These are phyloP conservation scores for Phytophthora aleatoria DNA, from an alignment of 352 stramenopile species.

Conservation along the genomic window DNA sequence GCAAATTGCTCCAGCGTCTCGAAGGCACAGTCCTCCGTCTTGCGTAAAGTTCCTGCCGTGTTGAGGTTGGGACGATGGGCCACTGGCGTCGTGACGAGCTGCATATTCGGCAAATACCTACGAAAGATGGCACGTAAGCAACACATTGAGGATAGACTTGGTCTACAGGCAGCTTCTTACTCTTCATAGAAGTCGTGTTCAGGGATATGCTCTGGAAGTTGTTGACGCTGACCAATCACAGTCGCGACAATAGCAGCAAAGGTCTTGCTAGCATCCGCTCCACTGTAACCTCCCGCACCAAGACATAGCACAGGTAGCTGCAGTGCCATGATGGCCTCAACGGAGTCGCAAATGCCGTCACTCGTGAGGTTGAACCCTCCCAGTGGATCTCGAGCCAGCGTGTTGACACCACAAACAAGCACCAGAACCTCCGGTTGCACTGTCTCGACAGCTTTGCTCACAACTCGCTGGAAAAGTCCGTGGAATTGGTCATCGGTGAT, in stretches of 20 bases:
- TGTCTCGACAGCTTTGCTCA: slow-evolving; percentile 41
- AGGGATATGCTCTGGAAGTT: slow-evolving; percentile 43
- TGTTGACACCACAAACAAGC: slow-evolving; percentile 77
- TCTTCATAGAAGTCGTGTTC: slow-evolving; percentile 63
- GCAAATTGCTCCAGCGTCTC: too few species aligned
- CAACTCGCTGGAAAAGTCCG: slow-evolving; percentile 44
- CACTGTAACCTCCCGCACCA: slow-evolving; percentile 71
- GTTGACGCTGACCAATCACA: slow-evolving; percentile 31
- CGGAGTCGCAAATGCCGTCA: slow-evolving; percentile 37
- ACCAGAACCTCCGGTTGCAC: slow-evolving; percentile 59
- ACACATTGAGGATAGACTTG: not conserved
- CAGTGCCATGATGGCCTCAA: slow-evolving; percentile 38
- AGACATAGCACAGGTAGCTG: slow-evolving; percentile 57
- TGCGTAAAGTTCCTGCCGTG: too few species aligned
- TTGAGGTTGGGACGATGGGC: too few species aligned
- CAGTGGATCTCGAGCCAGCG: slow-evolving; percentile 46
- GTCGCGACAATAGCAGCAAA: slow-evolving; percentile 60
- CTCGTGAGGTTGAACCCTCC: slow-evolving; percentile 59
- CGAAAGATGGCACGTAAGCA: not conserved
- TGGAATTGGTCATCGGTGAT: slow-evolving; percentile 61
- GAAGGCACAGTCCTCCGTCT: too few species aligned
- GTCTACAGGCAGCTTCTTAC: slow-evolving; percentile 23
- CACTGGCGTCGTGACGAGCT: too few species aligned
- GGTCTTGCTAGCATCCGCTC: slow-evolving; percentile 55
- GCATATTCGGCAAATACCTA: slow-evolving; percentile 11